These are phyloP conservation scores for Lagerstroemia speciosa DNA, from an alignment of 345 rosid genomes.

Conservation along the genomic window DNA sequence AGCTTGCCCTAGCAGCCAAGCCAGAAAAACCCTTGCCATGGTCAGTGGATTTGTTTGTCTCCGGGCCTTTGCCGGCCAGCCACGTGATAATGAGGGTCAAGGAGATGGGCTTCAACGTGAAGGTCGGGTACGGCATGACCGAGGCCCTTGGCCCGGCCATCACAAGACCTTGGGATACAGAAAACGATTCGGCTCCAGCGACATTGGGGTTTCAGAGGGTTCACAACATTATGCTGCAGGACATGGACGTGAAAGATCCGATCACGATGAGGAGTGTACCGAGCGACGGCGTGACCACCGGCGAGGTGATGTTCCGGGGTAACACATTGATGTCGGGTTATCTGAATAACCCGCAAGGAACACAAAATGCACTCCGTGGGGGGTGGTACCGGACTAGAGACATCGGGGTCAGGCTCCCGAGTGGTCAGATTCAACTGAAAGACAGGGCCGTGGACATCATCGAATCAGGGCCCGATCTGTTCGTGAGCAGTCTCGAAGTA, in stretches of 20 bases:
- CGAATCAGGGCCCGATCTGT: conserved; percentile 9
- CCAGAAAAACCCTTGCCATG: conserved; percentile 6
- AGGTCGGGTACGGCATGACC: conserved; percentile 50
- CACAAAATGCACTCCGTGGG: conserved; percentile 35
- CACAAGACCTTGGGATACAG: conserved; percentile 26
- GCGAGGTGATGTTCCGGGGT: conserved; percentile 51
- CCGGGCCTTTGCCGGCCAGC: conserved; percentile 24
- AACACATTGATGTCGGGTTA: conserved; percentile 55
- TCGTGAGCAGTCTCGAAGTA: conserved; percentile 38
- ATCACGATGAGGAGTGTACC: conserved; percentile 39
- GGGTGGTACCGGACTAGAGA: conserved; percentile 67
- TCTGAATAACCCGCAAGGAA: conserved; percentile 31
- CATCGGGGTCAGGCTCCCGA: conserved; percentile 35
- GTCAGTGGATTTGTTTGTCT: conserved; percentile 27
- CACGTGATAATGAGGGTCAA: conserved; percentile 20
- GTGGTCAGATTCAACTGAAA: conserved; percentile 47
- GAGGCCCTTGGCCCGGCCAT: conserved; percentile 42
- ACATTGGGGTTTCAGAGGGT: conserved; percentile 20
- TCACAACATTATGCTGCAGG: conserved; percentile 24
- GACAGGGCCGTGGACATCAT: conserved; percentile 45
- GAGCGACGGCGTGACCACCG: conserved; percentile 41
- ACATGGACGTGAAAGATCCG: conserved; percentile 47
- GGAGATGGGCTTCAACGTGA: conserved; percentile 35
- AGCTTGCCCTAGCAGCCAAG: conserved; percentile 14
- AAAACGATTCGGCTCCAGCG: background rate